These are phyloP conservation scores for Irpex rosettiformis DNA, from an alignment of 1,284 basidiomycete genomes.

Conservation along the genomic window DNA sequence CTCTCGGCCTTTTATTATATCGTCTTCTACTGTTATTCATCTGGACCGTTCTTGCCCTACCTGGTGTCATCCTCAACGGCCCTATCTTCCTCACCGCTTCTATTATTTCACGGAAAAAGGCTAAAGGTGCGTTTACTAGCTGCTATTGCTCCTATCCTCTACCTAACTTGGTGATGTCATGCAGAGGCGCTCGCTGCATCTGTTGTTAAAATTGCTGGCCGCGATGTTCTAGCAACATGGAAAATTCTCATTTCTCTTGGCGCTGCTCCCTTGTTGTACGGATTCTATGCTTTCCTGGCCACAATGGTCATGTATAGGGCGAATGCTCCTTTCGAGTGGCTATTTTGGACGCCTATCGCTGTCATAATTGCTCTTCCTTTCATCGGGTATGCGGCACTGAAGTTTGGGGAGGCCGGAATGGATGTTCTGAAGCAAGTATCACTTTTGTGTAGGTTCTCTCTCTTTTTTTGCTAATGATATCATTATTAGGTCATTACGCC, in stretches of 20 bases:
- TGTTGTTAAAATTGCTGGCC: slow-evolving; percentile 91
- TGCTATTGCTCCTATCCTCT: not conserved
- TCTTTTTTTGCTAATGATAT: not conserved
- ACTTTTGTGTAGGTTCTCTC: too few species aligned
- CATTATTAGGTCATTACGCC: slow-evolving; percentile 75
- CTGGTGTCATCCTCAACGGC: slow-evolving; percentile 92
- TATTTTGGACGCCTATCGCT: slow-evolving; percentile 78
- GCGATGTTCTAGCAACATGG: slow-evolving; percentile 97
- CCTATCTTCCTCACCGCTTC: slow-evolving; percentile 96
- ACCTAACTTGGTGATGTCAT: not conserved
- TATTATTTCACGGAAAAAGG: slow-evolving; percentile 84
- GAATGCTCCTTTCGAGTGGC: slow-evolving; percentile 60
- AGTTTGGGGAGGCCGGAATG: slow-evolving; percentile 98
- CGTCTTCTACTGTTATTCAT: slow-evolving; percentile 77
- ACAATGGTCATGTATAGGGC: slow-evolving; percentile 75
- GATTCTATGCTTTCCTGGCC: slow-evolving; percentile 80
- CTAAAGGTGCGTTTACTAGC: slow-evolving; percentile 66
- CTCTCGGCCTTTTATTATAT: slow-evolving; percentile 82
- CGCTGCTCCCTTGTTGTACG: slow-evolving; percentile 86
- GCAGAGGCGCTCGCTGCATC: slow-evolving; percentile 96
- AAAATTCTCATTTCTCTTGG: slow-evolving; percentile 96
- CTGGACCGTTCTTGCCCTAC: slow-evolving; percentile 89
- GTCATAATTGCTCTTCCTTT: slow-evolving; percentile 79
- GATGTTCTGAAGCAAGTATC: slow-evolving; percentile 93
- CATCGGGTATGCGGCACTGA: slow-evolving; percentile 93